Evolutionary conservation across 2,329 filamentous ascomycete genomes (phyloP).

Genomic region (Xylariaceae sp.): DNA sequence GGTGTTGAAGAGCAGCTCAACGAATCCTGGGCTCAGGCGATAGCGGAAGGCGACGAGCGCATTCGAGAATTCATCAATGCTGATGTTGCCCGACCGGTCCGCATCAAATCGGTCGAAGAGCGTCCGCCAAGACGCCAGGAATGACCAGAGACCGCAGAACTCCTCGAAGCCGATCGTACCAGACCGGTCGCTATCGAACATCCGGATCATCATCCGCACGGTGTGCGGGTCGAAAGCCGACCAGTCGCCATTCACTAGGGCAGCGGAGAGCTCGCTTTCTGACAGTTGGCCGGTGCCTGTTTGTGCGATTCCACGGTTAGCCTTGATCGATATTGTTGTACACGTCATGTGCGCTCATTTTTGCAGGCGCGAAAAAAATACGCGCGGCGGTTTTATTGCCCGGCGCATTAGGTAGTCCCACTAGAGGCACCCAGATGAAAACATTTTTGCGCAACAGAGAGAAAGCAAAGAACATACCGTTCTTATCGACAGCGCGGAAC

Average conservation of each 20-base stretch:
- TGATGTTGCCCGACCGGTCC: slow-evolving; percentile 83
- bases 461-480: slow-evolving; percentile 48
- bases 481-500: slow-evolving; percentile 86
- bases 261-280: slow-evolving; percentile 79
- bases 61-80: slow-evolving; percentile 78
- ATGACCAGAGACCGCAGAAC: slow-evolving; percentile 95
- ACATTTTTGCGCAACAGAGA: neutral
- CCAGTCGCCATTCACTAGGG: slow-evolving; percentile 95
- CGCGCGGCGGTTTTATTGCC: neutral
- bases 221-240: slow-evolving; percentile 89
- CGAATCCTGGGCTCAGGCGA: slow-evolving; percentile 76
- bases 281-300: slow-evolving; percentile 73
- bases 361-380: too few relatives aligned
- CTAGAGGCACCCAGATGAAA: neutral
- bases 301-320: slow-evolving; percentile 4
- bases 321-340: neutral
- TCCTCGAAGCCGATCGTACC: slow-evolving; percentile 91
- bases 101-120: slow-evolving; percentile 94
- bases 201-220: slow-evolving; percentile 98
- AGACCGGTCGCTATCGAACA: slow-evolving; percentile 92
- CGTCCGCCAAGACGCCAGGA: slow-evolving; percentile 86
- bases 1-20: slow-evolving; percentile 77
- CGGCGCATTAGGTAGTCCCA: neutral
- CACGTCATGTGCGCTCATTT: slow-evolving; percentile 1
- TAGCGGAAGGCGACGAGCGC: slow-evolving; percentile 93